Evolutionary conservation across 1,284 basidiomycete genomes (phyloP), one percentile per base, ranked within the genome.

Genomic region (Fomes fomentarius): DNA sequence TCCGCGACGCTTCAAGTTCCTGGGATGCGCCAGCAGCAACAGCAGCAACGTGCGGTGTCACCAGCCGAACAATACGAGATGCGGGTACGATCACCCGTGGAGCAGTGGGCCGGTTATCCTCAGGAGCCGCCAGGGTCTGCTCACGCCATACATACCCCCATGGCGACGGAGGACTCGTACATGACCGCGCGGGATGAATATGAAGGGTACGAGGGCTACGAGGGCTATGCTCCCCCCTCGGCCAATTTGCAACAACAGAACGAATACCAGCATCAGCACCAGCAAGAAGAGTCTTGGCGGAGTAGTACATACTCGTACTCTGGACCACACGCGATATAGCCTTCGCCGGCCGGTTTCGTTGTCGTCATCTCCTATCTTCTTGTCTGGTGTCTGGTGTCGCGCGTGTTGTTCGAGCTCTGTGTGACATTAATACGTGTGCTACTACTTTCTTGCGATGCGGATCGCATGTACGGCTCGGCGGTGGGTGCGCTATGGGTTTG

Each of bases 11-110:
- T 61, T 4, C 59, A 61, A 41, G 59, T 61, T 9, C 59, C 59
- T 17, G 56, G 57, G 15, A 35, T 49, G 38, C 47, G 47, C 38
- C 43, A 33, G 35, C 57, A 52, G 19, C 57, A 51, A 44, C 52
- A 50, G 30, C 58, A 47, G 25, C 52, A 47, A 14, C 56, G 34
- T 25, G 15, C 56, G 6, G 10, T 50, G 24, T 44, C 54, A 15
- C 48, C 46, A 5, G 52, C 61, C 21, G 68, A 71, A 41, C 58
- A 76, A 42, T 82, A 79, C 65, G 85, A 86, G 72, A 81, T 85
- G 82, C 77, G 77, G 31, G 75, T 79, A 22, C 76, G 78, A 26
- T 54, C 51, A 35, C 66, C 69, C 21, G 54, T 64, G 4, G 64
- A 65, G 31, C 63, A 66, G 38, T 62, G 61, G 63, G 48, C 46